Conservation (phyloP, 202 grass and related monocot genomes). For the Digitaria exilis region DNA sequence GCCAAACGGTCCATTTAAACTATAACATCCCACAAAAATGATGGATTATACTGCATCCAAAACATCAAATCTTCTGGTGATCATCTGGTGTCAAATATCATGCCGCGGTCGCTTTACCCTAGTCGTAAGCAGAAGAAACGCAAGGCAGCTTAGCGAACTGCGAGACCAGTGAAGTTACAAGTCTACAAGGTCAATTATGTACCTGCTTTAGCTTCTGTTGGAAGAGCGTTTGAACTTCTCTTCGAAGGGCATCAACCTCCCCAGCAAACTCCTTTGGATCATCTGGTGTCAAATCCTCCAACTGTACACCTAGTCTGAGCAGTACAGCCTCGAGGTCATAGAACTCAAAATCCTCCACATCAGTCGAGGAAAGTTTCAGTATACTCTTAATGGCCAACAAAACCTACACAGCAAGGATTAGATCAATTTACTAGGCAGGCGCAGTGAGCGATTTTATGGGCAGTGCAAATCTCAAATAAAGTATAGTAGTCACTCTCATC, state of each 20-base stretch:
- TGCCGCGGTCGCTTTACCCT: background rate
- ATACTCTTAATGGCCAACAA: conserved; percentile 76
- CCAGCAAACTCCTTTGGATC: conserved; percentile 66
- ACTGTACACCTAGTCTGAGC: conserved; percentile 57
- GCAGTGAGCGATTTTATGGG: background rate
- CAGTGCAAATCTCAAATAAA: background rate
- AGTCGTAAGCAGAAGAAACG: background rate
- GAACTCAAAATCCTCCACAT: conserved; percentile 56
- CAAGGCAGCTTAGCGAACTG: conserved; percentile 12
- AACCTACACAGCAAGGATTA: conserved; percentile 46
- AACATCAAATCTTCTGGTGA: background rate
- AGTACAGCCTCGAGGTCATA: conserved; percentile 49
- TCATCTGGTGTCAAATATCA: conserved; percentile 28
- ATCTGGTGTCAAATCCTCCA: conserved; percentile 65
- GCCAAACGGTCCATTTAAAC: conserved; percentile 5
- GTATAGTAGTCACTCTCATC: background rate
- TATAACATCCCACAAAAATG: background rate
- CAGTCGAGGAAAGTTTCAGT: conserved; percentile 58
- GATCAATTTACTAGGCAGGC: conserved; percentile 1
- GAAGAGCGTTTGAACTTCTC: conserved; percentile 69
- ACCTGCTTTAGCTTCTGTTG: conserved; percentile 61
- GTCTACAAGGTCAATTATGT: background rate
- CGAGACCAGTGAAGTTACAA: background rate
- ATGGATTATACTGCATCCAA: background rate
- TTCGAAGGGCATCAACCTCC: conserved; percentile 75